Conservation (phyloP, 805 yeast genomes). For the Komagataella phaffii region DNA sequence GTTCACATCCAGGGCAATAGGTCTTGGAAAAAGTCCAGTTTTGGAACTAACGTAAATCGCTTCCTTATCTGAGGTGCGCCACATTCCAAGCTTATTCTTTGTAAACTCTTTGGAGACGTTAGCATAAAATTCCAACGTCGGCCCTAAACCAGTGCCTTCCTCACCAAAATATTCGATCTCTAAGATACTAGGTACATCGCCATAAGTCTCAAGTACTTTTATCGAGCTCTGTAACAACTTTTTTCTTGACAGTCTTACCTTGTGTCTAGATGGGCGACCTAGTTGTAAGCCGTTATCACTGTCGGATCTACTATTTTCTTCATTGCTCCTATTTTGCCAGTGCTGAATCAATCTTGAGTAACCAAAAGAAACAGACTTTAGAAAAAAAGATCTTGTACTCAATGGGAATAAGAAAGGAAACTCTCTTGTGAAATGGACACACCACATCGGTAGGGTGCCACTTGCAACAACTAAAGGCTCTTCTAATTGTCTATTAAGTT, state of each 20-base stretch:
- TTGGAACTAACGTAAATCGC: slow-evolving; percentile 22
- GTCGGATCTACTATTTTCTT: slow-evolving; percentile 11
- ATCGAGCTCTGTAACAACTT: slow-evolving; percentile 64
- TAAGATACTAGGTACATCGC: slow-evolving; percentile 64
- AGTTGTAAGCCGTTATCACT: slow-evolving; percentile 22
- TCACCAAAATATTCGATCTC: slow-evolving; percentile 86
- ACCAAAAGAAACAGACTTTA: slow-evolving; percentile 86
- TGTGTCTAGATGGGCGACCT: slow-evolving; percentile 70
- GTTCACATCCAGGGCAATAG: slow-evolving; percentile 23
- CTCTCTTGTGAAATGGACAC: slow-evolving; percentile 52
- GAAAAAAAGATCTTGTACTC: slow-evolving; percentile 61
- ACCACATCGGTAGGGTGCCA: slow-evolving; percentile 80
- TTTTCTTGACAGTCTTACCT: slow-evolving; percentile 62
- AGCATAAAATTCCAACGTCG: slow-evolving; percentile 88
- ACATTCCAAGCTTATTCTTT: slow-evolving; percentile 39
- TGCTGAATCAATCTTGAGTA: slow-evolving; percentile 68
- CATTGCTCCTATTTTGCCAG: slow-evolving; percentile 49
- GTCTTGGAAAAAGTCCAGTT: slow-evolving; percentile 65
- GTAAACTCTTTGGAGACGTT: slow-evolving; percentile 66
- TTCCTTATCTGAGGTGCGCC: slow-evolving; percentile 38
- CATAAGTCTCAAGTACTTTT: slow-evolving; percentile 65
- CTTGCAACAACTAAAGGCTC: slow-evolving; percentile 83
- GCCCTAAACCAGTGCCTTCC: slow-evolving; percentile 94
- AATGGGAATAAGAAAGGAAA: slow-evolving; percentile 80
- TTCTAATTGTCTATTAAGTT: slow-evolving; percentile 74